phyloP scores from a whole-genome alignment of 345 rosid genomes.

The rapeseed (Brassica napus) region Da-Ae NC_063445.1:29563001-29563500 shows the following conservation, averaged over 20 bases:
- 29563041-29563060: no score
- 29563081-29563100: no score
- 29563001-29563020: no score
- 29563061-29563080: no score
- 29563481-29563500: conserved; percentile 6
- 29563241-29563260: neutral
- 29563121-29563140: no score
- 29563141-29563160: no score
- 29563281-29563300: neutral
- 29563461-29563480: neutral
- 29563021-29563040: no score
- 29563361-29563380: neutral
- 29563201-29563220: neutral
- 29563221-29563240: neutral
- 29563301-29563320: conserved; percentile 10
- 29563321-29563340: neutral
- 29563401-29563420: neutral
- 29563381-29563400: neutral
- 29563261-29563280: neutral
- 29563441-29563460: neutral
- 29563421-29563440: neutral
- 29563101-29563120: no score
- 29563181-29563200: no score
- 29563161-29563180: no score
- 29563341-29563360: neutral